A percentile compares a stretch with the other conserved stretches of the same genome.
Evolutionary conservation across 1,139 yeast genomes (phyloP).

Genomic region (Groenewaldozyma sp.): DNA sequence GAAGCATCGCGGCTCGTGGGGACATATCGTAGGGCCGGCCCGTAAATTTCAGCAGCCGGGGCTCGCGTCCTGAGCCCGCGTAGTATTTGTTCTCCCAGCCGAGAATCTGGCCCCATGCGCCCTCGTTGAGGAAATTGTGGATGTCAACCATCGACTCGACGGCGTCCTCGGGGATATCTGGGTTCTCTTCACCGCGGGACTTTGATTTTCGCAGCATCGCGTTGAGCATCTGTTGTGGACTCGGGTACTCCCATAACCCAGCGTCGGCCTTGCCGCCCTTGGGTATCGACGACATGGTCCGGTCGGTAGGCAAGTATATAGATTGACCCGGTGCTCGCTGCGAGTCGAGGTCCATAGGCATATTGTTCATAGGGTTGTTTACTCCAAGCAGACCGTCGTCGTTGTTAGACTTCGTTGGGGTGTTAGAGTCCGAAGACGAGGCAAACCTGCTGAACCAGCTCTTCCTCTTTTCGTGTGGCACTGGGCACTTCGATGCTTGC

Average conservation of each 20-base stretch:
- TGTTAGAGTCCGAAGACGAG: too few relatives aligned
- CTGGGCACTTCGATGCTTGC: neutral
- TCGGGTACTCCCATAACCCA: constrained; percentile 96
- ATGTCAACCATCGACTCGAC: constrained; percentile 96
- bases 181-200: constrained; percentile 43
- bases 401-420: too few relatives aligned
- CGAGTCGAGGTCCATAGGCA: constrained; percentile 65
- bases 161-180: constrained; percentile 73
- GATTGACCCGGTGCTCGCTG: constrained; percentile 75
- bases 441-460: constrained; percentile 34
- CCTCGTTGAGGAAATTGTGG: constrained; percentile 93
- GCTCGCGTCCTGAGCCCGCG: constrained; percentile 44
- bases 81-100: constrained; percentile 76
- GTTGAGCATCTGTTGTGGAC: constrained; percentile 97
- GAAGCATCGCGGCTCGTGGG: constrained; percentile 76
- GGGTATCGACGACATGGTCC: constrained; percentile 82
- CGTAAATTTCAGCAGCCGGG: constrained; percentile 76
- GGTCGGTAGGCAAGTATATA: constrained; percentile 65
- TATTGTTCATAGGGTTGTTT: constrained; percentile 79
- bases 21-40: constrained; percentile 85
- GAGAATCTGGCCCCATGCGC: constrained; percentile 93
- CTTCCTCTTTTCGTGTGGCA: constrained; percentile 15
- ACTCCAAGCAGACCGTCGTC: too few relatives aligned
- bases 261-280: constrained; percentile 56
- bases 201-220: constrained; percentile 96